Evolutionary conservation across 73 alveolate species (phyloP).

Genomic region (Tetrahymena borealis): DNA sequence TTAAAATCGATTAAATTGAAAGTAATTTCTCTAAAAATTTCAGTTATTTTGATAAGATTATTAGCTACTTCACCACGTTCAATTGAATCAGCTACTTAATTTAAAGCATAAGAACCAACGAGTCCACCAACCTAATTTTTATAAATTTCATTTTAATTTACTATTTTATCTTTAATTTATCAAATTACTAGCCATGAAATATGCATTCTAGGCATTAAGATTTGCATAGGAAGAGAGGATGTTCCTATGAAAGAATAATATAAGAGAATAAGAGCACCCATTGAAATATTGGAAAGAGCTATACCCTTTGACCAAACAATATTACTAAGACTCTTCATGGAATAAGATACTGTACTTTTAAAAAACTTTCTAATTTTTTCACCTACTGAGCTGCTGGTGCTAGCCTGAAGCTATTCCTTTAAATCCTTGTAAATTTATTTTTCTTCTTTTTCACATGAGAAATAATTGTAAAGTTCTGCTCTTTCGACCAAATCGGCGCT

Average conservation of each 20-base stretch:
- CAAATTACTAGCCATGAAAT: neutral
- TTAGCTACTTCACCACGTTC: neutral
- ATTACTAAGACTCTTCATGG: neutral
- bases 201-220: neutral
- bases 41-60: neutral
- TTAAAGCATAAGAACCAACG: neutral
- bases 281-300: neutral
- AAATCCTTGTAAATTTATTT: neutral
- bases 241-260: neutral
- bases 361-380: neutral
- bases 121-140: neutral
- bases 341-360: neutral
- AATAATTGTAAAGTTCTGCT: neutral
- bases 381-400: neutral
- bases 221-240: neutral
- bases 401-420: neutral
- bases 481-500: neutral
- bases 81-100: neutral
- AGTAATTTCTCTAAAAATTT: neutral
- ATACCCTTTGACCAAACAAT: neutral
- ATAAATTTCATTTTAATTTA: neutral
- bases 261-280: neutral
- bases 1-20: neutral
- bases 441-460: neutral
- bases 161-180: neutral